Conservation (phyloP, 345 rosid genomes). For the Eucalyptus cloeziana region DNA sequence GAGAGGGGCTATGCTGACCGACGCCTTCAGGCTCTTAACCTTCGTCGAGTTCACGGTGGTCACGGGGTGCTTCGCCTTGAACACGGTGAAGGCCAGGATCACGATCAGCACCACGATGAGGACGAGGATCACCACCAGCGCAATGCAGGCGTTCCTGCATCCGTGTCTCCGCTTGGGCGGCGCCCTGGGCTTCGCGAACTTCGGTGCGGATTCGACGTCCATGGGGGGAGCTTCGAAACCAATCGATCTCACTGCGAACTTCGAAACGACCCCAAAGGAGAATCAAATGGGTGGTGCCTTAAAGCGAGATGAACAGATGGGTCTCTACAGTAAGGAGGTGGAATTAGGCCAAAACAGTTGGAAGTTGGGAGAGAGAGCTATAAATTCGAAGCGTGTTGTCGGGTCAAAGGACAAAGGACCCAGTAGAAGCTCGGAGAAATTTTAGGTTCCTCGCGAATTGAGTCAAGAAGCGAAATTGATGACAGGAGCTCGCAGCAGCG, state of each 20-base stretch:
- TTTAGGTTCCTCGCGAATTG: background rate
- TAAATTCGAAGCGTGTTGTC: background rate
- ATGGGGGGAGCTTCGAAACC: background rate
- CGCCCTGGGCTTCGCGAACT: background rate
- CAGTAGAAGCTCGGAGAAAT: background rate
- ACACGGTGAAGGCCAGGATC: conserved; percentile 54
- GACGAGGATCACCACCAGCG: conserved; percentile 3
- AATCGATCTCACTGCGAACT: background rate
- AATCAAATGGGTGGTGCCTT: background rate
- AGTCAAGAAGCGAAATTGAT: background rate
- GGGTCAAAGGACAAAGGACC: background rate
- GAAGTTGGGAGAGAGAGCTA: background rate
- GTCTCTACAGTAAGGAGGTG: background rate
- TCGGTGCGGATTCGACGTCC: background rate
- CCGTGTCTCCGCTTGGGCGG: background rate
- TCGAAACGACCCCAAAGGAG: background rate
- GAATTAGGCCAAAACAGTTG: background rate
- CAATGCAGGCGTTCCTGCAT: conserved; percentile 21
- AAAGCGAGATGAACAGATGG: background rate
- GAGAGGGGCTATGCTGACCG: conserved; percentile 4
- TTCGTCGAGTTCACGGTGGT: conserved; percentile 34
- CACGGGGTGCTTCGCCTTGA: conserved; percentile 55
- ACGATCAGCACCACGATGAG: conserved; percentile 16
- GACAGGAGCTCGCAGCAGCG: background rate
- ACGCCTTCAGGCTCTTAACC: conserved; percentile 12